Evolutionary conservation across 768 basidiomycete species (phyloP), one percentile per base, ranked within the genome.

Genomic region (Lactarius akahatsu): DNA sequence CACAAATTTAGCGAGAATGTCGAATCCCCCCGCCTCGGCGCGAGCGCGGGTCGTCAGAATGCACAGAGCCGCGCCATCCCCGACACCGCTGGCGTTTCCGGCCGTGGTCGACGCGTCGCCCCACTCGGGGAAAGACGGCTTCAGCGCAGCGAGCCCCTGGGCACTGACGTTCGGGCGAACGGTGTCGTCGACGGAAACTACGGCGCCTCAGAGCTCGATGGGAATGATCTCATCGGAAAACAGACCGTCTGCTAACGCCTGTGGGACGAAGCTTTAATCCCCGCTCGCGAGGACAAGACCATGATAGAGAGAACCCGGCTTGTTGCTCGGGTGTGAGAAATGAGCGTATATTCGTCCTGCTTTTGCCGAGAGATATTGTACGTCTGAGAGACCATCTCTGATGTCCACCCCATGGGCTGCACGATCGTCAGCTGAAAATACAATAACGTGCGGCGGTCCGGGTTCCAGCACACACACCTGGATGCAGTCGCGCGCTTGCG

Each of bases 371-470:
- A 81, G 65, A 95, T 77, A n/a, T 86, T 82, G 78, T 87, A 95
- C 9, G 83, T 79, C 72, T 88, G 76, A n/a, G 93, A 91, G 26
- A 94, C 91, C 86, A 91, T 88, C 76, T 95, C 93, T 5, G 91
- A 91, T 1, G 93, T 95, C 93, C 93, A 99, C 59, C 94, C 94
- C 94, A 95, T 95, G 13, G 92, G 89, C 90, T 93, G 67, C 23
- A 55, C 55, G 13, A 41, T 65, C n/a, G 16, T 69, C 57, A 68
- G 9, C 34, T 40, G 32, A 36, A 32, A 67, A 63, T 55, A 13
- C 15, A 41, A 59, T 38, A 47, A 40, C 60, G 16, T 34, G 40
- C 18, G 36, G 20, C 16, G 34, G 50, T 32, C 52, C 16, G 34
- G 36, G 41, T 3, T 20, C 4, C 23, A 10, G 20, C 3, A 68